Percentiles rank a stretch among this genome's conserved stretches.
Evolutionary conservation across 2,329 filamentous ascomycete species (phyloP).

Genomic region (Botrytis sinoallii): DNA sequence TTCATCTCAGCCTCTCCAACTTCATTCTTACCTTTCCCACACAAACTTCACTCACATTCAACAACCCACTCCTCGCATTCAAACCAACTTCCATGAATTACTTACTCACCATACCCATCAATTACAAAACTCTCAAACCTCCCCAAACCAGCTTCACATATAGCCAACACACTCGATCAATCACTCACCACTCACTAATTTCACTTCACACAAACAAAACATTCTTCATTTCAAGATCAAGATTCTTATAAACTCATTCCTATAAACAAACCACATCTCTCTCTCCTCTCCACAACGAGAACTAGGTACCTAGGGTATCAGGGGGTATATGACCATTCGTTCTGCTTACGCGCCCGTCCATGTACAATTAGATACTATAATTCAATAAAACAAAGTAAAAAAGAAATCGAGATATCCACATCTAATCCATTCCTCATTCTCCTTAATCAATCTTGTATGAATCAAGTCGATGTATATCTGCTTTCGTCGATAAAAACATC

Average conservation of each 20-base stretch:
- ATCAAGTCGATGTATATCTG: background rate
- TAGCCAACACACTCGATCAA: background rate
- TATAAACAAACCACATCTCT: background rate
- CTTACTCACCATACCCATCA: no score
- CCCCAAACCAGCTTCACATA: background rate
- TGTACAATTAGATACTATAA: constrained; percentile 3
- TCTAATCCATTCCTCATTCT: background rate
- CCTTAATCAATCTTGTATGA: background rate
- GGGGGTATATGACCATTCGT: constrained; percentile 11
- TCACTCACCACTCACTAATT: background rate
- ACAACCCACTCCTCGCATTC: no score
- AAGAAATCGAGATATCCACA: background rate
- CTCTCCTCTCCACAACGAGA: background rate
- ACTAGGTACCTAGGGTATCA: constrained; percentile 10
- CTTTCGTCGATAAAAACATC: background rate
- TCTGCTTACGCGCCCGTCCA: background rate
- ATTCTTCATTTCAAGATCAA: background rate
- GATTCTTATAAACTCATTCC: background rate
- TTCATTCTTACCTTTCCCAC: no score
- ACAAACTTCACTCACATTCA: no score
- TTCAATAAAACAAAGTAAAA: background rate
- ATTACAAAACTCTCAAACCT: no score
- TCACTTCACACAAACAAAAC: background rate
- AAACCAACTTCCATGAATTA: no score
- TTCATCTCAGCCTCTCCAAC: no score